Base-by-base conservation (phyloP, 768 basidiomycete genomes). In the Lentinula detonsa region DNA sequence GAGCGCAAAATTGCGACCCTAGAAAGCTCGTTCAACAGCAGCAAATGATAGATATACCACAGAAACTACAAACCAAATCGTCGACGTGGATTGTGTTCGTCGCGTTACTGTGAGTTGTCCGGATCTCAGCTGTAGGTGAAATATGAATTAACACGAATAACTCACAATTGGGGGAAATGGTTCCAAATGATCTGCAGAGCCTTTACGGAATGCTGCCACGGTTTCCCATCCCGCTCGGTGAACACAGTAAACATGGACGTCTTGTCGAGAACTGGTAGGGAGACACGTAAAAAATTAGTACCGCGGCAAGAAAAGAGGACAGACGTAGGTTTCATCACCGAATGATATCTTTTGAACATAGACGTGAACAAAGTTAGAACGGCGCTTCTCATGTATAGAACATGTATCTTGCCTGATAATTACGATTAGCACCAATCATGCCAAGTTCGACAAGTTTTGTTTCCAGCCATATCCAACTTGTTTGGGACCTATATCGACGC, bases 231-330 rank as follows among this genome's bases (percentile, higher is more conserved):
- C 33, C 86, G 78, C 65, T 84, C 83, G 1, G 85, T 83, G 71
- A 93, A 93, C 1, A 95, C 89, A 4, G 86, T 88, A 72, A 94
- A 95, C 93, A 95, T 96, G 62, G 82, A 84, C 1, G 85, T 89
- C 70, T 92, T 89, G 77, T 96, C 94, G 23, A 94, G 78, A 0
- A 94, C 92, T 85, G 70, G 64, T 55, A 28, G 16, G 40, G 31
- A 21, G 23, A 46, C 18, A 40, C n/a, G 45, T 48, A 56, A 31
- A 55, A 56, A 23, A 56, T 56, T 39, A 56, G 55, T 31, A 43
- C 40, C 55, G 18, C 55, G 28, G 57, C 33, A 50, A 18, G 33
- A 33, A 33, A 59, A 37, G 13, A 35, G 57, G 37, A 43, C 55
- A 56, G 23, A 56, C 40, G 28, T 45, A 31, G 42, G 43, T 59